Conservation (phyloP, 106 monocot genomes). For the Alisma plantagoaquatica region DNA sequence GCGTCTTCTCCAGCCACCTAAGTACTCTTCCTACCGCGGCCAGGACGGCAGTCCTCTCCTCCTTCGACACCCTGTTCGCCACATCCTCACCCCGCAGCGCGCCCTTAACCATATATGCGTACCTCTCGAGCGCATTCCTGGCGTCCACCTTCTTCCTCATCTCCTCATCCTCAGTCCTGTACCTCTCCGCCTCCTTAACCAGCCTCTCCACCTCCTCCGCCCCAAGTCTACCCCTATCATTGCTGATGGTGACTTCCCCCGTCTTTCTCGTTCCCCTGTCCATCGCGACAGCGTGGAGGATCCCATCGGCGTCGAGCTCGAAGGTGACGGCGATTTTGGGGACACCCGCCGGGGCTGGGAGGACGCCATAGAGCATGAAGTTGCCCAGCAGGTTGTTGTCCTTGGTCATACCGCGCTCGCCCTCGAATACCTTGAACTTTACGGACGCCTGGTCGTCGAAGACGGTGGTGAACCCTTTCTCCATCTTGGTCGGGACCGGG, state of each 20-base stretch:
- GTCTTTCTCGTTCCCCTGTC: neutral
- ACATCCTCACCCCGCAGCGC: too few relatives aligned
- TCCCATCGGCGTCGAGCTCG: neutral
- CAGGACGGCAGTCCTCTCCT: too few relatives aligned
- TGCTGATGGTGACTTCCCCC: neutral
- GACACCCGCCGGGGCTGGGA: slow-evolving; percentile 38
- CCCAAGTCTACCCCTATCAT: neutral
- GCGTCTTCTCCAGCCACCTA: neutral
- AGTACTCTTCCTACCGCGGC: too few relatives aligned
- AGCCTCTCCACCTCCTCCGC: too few relatives aligned
- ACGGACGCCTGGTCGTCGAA: slow-evolving; percentile 47
- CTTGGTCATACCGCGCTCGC: slow-evolving; percentile 12
- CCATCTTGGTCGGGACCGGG: slow-evolving; percentile 58
- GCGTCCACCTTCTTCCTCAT: too few relatives aligned
- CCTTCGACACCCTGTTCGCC: too few relatives aligned
- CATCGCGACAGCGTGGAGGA: neutral
- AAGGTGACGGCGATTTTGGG: neutral
- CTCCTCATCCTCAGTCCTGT: too few relatives aligned
- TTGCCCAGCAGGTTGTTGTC: slow-evolving; percentile 38
- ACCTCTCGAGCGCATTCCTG: too few relatives aligned
- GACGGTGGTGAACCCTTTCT: slow-evolving; percentile 43
- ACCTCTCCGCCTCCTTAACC: too few relatives aligned
- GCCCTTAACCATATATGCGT: too few relatives aligned
- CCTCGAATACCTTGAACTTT: slow-evolving; percentile 39
- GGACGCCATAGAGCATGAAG: slow-evolving; percentile 53